Base-by-base conservation (phyloP, 2,329 filamentous ascomycete genomes). In the Neurospora crassa region DNA sequence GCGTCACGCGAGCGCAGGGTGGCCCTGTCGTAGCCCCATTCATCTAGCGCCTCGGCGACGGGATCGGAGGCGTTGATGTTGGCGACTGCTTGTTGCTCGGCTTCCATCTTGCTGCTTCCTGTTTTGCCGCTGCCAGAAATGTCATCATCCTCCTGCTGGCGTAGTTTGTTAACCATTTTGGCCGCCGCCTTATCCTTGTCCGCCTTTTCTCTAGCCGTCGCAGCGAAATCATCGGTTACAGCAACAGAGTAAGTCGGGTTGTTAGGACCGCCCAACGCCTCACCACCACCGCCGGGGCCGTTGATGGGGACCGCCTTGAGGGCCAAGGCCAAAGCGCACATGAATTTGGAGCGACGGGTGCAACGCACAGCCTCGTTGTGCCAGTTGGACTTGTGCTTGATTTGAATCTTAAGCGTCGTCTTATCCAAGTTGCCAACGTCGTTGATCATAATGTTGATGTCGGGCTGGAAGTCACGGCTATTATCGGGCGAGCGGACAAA, bases 371-470 rank as follows among this genome's bases (percentile, higher is more conserved):
- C 86, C 76, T 97, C 95, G 81, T 97, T 94, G 76, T 93, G 89
- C 92, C 92, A 95, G 82, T 95, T 96, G 71, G 91, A 93, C 83
- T 98, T 98, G 85, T 98, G 94, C 78, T 91, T 90, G 78, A 97
- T 94, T 76, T 92, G 90, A 47, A 97, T 86, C 76, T 90, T 89
- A 70, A 99, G 88, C 76, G 92, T 87, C 69, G 98, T 85, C 83
- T 97, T 97, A 81, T 96, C 92, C 84, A 97, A 89, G 77, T 94
- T 91, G 53, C 91, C 91, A 42, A 98, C 89, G 70, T 92, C 89
- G 37, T 88, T 85, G 18, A 97, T 89, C 76, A 93, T 89, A 71
- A 98, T 88, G 73, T 89, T 87, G 69, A 98, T 85, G 70, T 97
- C 92, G 2, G 91, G 89, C 80, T 94, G 90, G 87, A 97, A 99